Conservation (phyloP, 192 early-diverging fungal genomes). For the Jimgerdemannia flammicorona region DNA sequence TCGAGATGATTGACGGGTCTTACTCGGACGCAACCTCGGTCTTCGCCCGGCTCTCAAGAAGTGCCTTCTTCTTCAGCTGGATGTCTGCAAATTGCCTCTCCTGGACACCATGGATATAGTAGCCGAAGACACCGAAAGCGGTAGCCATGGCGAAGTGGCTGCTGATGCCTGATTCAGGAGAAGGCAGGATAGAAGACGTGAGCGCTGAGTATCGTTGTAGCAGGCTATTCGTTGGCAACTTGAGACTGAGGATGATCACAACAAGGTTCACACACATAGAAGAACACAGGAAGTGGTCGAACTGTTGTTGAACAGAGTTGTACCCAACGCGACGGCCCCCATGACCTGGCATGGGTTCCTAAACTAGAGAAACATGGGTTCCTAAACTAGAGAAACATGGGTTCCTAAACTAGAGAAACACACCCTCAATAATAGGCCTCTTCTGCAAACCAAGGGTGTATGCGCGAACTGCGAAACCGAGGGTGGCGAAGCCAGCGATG, state of each 20-base stretch:
- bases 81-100: slow-evolving; percentile 27
- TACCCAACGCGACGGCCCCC: not conserved
- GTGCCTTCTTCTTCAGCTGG: slow-evolving; percentile 27
- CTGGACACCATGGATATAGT: slow-evolving; percentile 27
- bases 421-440: slow-evolving; percentile 35
- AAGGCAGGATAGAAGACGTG: too few species aligned
- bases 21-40: too few species aligned
- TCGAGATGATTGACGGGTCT: too few species aligned
- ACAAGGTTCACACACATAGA: too few species aligned
- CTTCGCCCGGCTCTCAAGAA: slow-evolving; percentile 28
- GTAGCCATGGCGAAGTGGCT: slow-evolving; percentile 24
- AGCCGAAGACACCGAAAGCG: slow-evolving; percentile 30
- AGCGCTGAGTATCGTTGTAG: too few species aligned
- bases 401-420: slow-evolving; percentile 7
- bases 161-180: slow-evolving; percentile 14
- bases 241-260: too few species aligned
- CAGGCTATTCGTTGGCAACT: too few species aligned
- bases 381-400: slow-evolving; percentile 5
- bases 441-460: slow-evolving; percentile 38
- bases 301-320: not conserved
- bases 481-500: slow-evolving; percentile 36
- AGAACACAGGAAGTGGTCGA: too few species aligned
- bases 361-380: slow-evolving; percentile 6
- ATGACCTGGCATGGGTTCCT: too few species aligned
- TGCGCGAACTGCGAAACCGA: slow-evolving; percentile 39